A percentile compares a stretch with the other conserved stretches of the same genome.
These are phyloP conservation scores for Marchantia polymorpha DNA, from an alignment of 225 moss, liverwort and hornwort species.

Conservation along the genomic window DNA sequence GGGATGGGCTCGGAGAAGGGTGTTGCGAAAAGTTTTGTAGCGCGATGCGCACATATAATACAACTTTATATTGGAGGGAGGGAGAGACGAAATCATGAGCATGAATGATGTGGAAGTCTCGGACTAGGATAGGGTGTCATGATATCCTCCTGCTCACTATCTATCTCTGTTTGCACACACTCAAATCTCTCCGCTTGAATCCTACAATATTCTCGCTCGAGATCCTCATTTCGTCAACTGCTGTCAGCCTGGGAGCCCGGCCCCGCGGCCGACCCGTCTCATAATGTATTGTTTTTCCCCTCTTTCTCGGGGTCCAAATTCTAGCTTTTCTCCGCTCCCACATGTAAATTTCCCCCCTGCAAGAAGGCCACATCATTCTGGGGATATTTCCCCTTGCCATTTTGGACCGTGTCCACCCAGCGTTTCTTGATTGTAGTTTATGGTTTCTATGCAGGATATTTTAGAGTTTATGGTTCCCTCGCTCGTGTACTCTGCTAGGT, in stretches of 20 bases:
- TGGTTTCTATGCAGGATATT: neutral
- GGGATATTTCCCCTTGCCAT: neutral
- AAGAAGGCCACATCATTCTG: neutral
- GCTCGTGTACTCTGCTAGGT: neutral
- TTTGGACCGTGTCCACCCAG: neutral
- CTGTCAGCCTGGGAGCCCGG: neutral
- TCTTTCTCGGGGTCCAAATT: neutral
- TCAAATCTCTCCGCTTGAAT: neutral
- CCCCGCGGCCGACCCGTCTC: neutral
- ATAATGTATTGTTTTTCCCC: no score
- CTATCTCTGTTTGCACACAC: neutral
- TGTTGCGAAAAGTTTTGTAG: neutral
- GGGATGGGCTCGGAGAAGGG: neutral
- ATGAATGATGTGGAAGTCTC: neutral
- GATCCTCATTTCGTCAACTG: neutral
- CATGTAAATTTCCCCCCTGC: neutral
- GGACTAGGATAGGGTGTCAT: neutral
- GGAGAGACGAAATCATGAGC: neutral
- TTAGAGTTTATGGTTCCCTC: neutral
- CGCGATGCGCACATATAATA: neutral
- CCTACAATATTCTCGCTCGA: neutral
- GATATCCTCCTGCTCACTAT: neutral
- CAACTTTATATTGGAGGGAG: neutral
- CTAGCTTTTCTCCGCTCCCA: neutral
- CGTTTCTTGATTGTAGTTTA: neutral